Percentiles rank a stretch among this genome's conserved stretches.
phyloP scores from a whole-genome alignment of 1,284 basidiomycete genomes.

The Salmacisia buchloeana region DNA sequence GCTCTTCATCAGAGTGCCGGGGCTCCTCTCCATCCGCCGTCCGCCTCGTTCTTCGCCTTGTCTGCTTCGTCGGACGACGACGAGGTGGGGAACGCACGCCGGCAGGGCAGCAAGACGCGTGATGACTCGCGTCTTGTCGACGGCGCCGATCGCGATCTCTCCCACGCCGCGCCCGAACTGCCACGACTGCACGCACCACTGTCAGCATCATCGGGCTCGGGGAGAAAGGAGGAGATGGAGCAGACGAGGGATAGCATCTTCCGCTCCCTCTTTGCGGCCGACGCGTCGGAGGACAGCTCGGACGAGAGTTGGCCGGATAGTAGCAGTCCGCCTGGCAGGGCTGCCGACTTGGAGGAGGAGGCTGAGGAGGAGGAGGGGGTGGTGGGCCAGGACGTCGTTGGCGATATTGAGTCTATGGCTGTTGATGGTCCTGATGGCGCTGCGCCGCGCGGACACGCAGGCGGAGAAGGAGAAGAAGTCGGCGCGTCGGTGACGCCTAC shows the following conservation, averaged over 20 bases:
- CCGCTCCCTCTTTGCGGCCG: not conserved
- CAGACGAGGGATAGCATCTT: not conserved
- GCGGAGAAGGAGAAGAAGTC: too few species aligned
- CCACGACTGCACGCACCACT: not conserved
- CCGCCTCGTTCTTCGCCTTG: too few species aligned
- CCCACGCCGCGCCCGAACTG: not conserved
- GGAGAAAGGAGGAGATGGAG: too few species aligned
- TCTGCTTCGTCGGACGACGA: not conserved
- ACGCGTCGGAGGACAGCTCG: not conserved
- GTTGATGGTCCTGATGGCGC: too few species aligned
- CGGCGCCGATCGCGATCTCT: not conserved
- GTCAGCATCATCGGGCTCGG: too few species aligned
- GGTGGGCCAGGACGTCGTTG: not conserved
- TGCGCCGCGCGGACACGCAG: too few species aligned
- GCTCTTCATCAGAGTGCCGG: too few species aligned
- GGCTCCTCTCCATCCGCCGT: not conserved
- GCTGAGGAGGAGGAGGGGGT: not conserved
- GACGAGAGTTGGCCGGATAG: conserved; percentile 4
- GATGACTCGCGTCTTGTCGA: too few species aligned
- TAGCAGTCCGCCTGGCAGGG: not conserved
- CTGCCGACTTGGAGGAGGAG: not conserved
- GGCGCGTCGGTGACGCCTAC: too few species aligned
- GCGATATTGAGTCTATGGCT: too few species aligned
- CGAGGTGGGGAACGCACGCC: too few species aligned
- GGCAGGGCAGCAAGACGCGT: too few species aligned